Evolutionary conservation across 495 filamentous ascomycete species (phyloP), one percentile per base, ranked within the genome.

Genomic region (Aspergillus ellipticus): DNA sequence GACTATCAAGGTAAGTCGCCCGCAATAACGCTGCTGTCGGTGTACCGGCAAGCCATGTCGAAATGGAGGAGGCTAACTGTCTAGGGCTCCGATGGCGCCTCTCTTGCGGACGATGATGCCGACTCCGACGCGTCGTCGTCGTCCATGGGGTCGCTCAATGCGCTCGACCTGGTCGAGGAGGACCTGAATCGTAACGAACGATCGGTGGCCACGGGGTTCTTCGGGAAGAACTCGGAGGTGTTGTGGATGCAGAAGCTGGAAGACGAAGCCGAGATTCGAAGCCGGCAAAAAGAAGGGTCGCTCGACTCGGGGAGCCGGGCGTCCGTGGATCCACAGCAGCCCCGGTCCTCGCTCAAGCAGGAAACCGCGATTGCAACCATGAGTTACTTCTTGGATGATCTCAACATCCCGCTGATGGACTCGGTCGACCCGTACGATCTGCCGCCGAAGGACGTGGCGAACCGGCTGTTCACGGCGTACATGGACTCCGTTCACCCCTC

Each of bases 211-310:
- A 79, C 77, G 17, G 85, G 85, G 0, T 87, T 79, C 63, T 73
- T 85, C 53, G 85, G 85, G 19, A 86, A 85, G 59, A 84, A 76
- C 47, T 87, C 84, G 0, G 83, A 85, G 42, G 65, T 86, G 19
- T 65, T 73, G 22, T 88, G 85, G 85, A 78, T 86, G 56, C 81
- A 80, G 54, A 64, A 66, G 49, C 48, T 77, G 6, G 67, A 73
- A 13, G 62, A 71, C 49, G 66, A 60, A 19, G 61, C 66, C 5
- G 59, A 58, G 20, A 41, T 41, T n/a, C 57, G 57, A 28, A 51
- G 37, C 10, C 49, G 42, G 17, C 33, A 37, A 15, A 29, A 8
- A 2, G 45, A 48, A n/a, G 45, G 35, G 19, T 22, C 19, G 4
- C 22, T 10, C 8, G 16, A 43, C 6, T 5, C 1, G 8, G 43